A percentile compares a stretch with the other conserved stretches of the same genome.
phyloP scores from a whole-genome alignment of 352 stramenopile genomes.

The Stephanocyclus meneghinianus region DNA sequence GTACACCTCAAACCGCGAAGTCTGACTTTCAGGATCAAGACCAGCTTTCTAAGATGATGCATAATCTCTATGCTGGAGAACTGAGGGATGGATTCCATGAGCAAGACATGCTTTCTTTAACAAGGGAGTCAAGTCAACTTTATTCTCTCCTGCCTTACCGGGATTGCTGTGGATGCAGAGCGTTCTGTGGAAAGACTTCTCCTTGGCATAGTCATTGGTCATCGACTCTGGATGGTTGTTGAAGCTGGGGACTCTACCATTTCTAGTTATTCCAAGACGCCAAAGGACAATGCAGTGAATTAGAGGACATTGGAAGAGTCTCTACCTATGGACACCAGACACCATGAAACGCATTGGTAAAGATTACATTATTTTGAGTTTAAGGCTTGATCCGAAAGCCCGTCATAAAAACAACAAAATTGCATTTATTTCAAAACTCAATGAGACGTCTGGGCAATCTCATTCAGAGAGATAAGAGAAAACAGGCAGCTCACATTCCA shows the following conservation, averaged over 20 bases:
- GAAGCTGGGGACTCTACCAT: no score
- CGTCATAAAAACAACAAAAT: no score
- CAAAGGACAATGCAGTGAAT: no score
- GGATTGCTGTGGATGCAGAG: background rate
- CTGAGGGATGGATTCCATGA: conserved; percentile 43
- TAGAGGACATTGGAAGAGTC: no score
- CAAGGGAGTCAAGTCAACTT: conserved; percentile 27
- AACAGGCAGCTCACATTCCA: background rate
- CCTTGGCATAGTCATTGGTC: background rate
- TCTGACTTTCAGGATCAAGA: conserved; percentile 41
- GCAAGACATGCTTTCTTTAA: conserved; percentile 38
- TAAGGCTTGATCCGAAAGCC: no score
- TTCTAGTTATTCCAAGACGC: no score
- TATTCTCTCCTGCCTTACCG: background rate
- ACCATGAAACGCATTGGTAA: background rate
- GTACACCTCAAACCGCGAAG: conserved; percentile 42
- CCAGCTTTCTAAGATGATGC: conserved; percentile 23
- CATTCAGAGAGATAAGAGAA: no score
- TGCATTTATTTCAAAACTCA: no score
- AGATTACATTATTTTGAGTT: no score
- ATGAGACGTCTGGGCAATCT: no score
- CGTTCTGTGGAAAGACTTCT: conserved; percentile 31
- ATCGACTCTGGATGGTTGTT: no score
- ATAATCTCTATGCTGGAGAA: conserved; percentile 32
- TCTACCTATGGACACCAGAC: no score